These are phyloP conservation scores for Ophiostoma sp. DNA, from an alignment of 2,329 filamentous ascomycete species.

Conservation along the genomic window DNA sequence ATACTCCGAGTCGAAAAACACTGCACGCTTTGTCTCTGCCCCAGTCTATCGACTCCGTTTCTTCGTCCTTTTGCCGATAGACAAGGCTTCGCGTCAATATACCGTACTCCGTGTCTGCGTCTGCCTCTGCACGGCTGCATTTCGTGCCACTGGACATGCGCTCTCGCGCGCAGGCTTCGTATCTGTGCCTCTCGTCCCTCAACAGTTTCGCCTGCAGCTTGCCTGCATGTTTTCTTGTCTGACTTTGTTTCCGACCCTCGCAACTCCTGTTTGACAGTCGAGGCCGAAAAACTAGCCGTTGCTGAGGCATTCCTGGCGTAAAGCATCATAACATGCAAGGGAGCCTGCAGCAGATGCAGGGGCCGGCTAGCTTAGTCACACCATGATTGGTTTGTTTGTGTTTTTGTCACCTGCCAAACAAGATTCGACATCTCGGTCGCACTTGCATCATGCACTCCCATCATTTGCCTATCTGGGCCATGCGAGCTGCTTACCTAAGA, in stretches of 20 bases:
- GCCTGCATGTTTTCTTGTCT: not conserved
- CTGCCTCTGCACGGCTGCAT: not conserved
- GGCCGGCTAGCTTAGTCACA: slow-evolving; percentile 5
- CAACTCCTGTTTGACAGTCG: slow-evolving; percentile 9
- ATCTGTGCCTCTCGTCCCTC: too few relatives aligned
- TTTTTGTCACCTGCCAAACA: slow-evolving; percentile 17
- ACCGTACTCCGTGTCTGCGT: not conserved
- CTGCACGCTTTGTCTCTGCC: not conserved
- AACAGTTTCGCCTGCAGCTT: not conserved
- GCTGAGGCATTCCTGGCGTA: slow-evolving; percentile 9
- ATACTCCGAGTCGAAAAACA: slow-evolving; percentile 1
- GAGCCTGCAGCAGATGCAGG: slow-evolving; percentile 12
- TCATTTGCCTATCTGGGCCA: not conserved
- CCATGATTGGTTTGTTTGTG: not conserved
- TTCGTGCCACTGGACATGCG: slow-evolving; percentile 14
- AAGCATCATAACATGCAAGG: slow-evolving; percentile 11
- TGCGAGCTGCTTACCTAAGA: not conserved
- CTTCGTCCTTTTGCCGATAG: not conserved
- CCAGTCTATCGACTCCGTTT: not conserved
- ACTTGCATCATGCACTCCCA: slow-evolving; percentile 3
- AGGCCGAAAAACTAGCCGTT: slow-evolving; percentile 8
- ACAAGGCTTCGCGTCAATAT: not conserved
- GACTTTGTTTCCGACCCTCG: slow-evolving; percentile 6
- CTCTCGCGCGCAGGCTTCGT: not conserved
- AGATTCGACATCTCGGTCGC: slow-evolving; percentile 4